Base-by-base conservation (phyloP, 352 stramenopile species). In the Phytophthora syringae region DNA sequence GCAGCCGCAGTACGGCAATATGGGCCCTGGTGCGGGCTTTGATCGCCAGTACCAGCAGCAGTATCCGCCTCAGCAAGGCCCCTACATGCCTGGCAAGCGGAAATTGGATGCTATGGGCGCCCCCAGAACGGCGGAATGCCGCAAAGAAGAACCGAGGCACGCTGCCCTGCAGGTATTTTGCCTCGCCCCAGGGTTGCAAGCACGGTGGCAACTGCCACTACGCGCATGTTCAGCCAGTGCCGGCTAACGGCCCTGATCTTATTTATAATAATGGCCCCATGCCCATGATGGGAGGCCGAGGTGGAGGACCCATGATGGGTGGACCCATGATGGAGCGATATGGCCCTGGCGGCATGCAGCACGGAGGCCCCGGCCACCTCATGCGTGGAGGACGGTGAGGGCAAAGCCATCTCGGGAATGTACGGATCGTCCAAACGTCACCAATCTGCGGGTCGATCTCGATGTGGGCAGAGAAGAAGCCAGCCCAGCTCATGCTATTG, bases 131-230 rank as follows among this genome's bases (percentile, higher is more conserved):
- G 76, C 15, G 54, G 72, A 18, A 67, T 91, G 32, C 57, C 64
- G 6, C 67, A 66, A 55, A 84, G 56, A 82, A 81, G 55, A 84
- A 70, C 37, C 60, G 79, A 43, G 67, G 57, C 48, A 76, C 59
- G 40, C 49, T 81, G 36, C 80, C 82, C 7, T 95, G 86, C 68
- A 87, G 88, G 47, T 93, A 89, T 69, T 93, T 92, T 76, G 56
- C 59, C 42, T 82, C 73, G 18, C 78, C 86, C 7, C 55, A 69
- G 16, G 86, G 86, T 36, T 95, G 86, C 72, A 90, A 91, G 43
- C 82, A 93, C 54, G 86, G 86, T 49, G 77, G 65, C 44, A 77
- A 63, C 52, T 95, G 86, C 62, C 72, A 88, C 48, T 95, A 82
- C 59, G 62, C 82, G 30, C 86, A 95, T 73, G 82, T 86, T 44